Conservation (phyloP, 148 eudicot genomes). For the Fagopyrum tataricum region DNA sequence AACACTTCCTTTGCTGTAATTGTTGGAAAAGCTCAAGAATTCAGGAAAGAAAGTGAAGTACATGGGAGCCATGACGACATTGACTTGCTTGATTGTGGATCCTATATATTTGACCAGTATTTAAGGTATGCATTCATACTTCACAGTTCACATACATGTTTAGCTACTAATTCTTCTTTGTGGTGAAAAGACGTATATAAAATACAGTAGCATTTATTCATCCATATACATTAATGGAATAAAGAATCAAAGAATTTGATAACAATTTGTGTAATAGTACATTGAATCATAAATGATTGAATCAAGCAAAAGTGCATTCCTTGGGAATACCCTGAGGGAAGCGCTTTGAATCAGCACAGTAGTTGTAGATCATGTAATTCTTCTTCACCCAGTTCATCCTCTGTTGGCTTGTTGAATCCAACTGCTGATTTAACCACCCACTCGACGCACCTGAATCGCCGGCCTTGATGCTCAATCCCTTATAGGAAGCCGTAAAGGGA, state of each 20-base stretch:
- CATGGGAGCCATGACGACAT: too few relatives aligned
- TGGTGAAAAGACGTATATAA: neutral
- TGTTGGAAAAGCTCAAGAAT: too few relatives aligned
- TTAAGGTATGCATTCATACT: too few relatives aligned
- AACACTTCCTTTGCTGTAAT: neutral
- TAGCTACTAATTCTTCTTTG: too few relatives aligned
- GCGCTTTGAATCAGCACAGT: slow-evolving; percentile 42
- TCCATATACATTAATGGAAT: neutral
- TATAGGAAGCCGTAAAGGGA: neutral
- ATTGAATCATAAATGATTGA: too few relatives aligned
- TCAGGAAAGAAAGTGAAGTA: too few relatives aligned
- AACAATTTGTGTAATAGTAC: neutral
- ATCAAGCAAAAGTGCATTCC: slow-evolving; percentile 25
- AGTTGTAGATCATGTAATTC: slow-evolving; percentile 52
- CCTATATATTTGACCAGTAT: too few relatives aligned
- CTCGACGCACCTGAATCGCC: too few relatives aligned
- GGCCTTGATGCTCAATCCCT: neutral
- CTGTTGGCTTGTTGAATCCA: slow-evolving; percentile 25
- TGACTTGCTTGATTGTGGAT: too few relatives aligned
- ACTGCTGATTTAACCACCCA: too few relatives aligned
- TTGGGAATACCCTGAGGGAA: slow-evolving; percentile 44
- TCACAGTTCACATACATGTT: too few relatives aligned
- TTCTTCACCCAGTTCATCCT: slow-evolving; percentile 54
- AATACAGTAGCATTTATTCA: neutral
- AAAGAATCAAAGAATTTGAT: slow-evolving; percentile 11